These are phyloP conservation scores for Articulospora tetracladia DNA, from an alignment of 495 filamentous ascomycete genomes.

Conservation along the genomic window DNA sequence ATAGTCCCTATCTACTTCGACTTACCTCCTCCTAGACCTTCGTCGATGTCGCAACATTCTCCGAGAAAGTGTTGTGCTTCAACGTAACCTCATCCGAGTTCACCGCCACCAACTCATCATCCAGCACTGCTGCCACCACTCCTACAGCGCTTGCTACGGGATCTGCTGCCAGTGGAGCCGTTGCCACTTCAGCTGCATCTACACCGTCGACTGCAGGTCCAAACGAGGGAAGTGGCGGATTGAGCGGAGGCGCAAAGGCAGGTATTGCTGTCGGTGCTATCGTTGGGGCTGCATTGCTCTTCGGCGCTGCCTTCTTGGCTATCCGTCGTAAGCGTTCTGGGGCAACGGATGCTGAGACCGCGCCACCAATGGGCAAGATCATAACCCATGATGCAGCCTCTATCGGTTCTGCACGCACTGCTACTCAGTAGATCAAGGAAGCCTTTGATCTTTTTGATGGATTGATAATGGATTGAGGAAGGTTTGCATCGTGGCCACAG, in stretches of 20 bases:
- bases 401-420: neutral
- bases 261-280: constrained; percentile 44
- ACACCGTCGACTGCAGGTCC: neutral
- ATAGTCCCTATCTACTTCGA: neutral
- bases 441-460: neutral
- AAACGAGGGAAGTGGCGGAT: constrained; percentile 21
- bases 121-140: constrained; percentile 20
- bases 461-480: neutral
- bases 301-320: neutral
- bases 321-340: constrained; percentile 6
- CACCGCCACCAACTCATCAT: constrained; percentile 14
- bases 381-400: neutral
- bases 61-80: constrained; percentile 41
- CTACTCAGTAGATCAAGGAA: neutral
- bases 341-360: neutral
- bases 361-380: neutral
- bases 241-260: constrained; percentile 41
- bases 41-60: constrained; percentile 36
- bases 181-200: constrained; percentile 10
- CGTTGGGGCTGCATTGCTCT: constrained; percentile 26
- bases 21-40: constrained; percentile 29
- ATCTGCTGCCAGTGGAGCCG: neutral
- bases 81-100: constrained; percentile 41
- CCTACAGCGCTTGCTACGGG: neutral
- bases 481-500: neutral